phyloP scores from a whole-genome alignment of 345 rosid genomes.

The Rhodamnia rubescens region DNA sequence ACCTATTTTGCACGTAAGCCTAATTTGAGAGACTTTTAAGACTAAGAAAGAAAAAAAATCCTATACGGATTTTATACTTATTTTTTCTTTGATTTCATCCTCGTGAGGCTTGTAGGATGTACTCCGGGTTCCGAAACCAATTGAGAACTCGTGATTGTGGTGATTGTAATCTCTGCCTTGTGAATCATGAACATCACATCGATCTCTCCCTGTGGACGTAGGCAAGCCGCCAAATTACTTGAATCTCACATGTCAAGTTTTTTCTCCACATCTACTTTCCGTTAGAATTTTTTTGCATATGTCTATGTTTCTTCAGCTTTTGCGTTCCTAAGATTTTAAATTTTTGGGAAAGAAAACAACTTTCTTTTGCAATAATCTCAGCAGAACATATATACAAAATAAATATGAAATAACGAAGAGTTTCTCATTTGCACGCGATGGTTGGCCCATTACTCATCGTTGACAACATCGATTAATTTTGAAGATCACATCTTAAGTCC shows the following conservation, averaged over 20 bases:
- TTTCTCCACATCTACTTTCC: neutral
- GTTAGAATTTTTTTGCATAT: neutral
- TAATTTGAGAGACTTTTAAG: neutral
- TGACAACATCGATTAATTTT: neutral
- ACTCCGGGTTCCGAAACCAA: neutral
- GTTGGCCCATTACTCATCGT: neutral
- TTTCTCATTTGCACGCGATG: neutral
- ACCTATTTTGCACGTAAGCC: neutral
- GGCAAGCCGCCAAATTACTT: neutral
- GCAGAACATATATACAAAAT: neutral
- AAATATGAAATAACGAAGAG: neutral
- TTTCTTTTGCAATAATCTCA: neutral
- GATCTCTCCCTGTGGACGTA: neutral
- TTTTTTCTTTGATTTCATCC: neutral
- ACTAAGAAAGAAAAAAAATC: neutral
- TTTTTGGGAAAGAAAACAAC: neutral
- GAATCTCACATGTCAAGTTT: neutral
- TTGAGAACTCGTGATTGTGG: neutral
- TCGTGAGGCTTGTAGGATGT: neutral
- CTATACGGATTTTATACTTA: neutral
- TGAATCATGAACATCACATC: neutral
- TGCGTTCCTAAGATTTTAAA: too few species aligned
- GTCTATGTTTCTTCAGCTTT: neutral
- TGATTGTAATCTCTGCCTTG: neutral
- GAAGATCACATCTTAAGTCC: neutral